Percentiles rank a stretch among this genome's conserved stretches.
Conservation (phyloP, 192 early-diverging fungal species). For the Ambispora gerdemannii region DNA sequence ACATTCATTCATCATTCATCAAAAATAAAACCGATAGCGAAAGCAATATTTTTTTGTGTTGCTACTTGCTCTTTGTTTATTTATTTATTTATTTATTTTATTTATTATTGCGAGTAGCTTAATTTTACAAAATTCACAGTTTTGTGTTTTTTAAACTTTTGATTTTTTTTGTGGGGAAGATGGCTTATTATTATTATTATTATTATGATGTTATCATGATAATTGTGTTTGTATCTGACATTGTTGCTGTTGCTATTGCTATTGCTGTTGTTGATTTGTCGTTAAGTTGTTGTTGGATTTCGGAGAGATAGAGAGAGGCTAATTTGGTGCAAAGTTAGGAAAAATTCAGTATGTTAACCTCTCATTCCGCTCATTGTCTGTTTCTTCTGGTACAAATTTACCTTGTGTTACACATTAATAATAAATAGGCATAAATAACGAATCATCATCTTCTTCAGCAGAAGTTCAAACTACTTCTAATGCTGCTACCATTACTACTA, state of each 20-base stretch:
- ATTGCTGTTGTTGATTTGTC: neutral
- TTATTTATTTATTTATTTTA: neutral
- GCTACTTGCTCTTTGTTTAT: too few species aligned
- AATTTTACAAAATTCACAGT: conserved; percentile 8
- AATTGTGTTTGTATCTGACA: too few species aligned
- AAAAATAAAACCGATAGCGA: neutral
- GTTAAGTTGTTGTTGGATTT: neutral
- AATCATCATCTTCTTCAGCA: too few species aligned
- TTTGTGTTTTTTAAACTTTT: conserved; percentile 17
- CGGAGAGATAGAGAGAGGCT: too few species aligned
- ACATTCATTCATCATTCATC: too few species aligned
- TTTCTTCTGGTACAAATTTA: neutral
- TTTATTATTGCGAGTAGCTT: conserved; percentile 8
- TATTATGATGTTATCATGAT: too few species aligned
- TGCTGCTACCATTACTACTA: too few species aligned
- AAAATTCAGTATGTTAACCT: neutral
- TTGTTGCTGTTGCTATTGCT: neutral
- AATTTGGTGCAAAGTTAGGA: too few species aligned
- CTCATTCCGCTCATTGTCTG: neutral
- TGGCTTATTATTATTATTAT: conserved; percentile 11
- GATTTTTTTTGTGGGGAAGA: conserved; percentile 26
- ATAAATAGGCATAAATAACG: conserved; percentile 29
- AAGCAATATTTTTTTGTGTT: too few species aligned
- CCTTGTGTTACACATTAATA: neutral
- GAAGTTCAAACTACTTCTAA: conserved; percentile 28